These are phyloP conservation scores for Termitomyces eurrhizus DNA, from an alignment of 768 basidiomycete species.

Conservation along the genomic window DNA sequence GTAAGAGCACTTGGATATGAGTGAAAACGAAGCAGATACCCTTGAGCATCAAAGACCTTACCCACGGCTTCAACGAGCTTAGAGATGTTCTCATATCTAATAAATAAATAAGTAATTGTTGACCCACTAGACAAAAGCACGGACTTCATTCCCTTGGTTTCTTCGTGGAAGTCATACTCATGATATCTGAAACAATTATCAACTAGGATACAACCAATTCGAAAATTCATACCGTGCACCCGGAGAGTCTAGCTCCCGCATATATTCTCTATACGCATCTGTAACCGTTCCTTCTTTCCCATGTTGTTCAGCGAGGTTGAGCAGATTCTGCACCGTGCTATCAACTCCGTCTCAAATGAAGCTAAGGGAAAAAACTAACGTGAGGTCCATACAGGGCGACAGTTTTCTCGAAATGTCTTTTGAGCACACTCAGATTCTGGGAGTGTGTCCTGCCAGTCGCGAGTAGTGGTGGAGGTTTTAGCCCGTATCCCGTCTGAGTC, in stretches of 20 bases:
- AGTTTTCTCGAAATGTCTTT: conserved; percentile 68
- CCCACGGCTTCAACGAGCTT: conserved; percentile 71
- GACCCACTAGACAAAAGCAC: conserved; percentile 17
- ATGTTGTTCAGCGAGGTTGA: conserved; percentile 88
- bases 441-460: conserved; percentile 67
- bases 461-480: conserved; percentile 85
- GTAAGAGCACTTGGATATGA: conserved; percentile 5
- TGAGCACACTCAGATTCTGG: conserved; percentile 68
- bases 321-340: conserved; percentile 49
- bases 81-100: conserved; percentile 86
- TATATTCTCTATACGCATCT: conserved; percentile 68
- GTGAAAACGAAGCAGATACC: conserved; percentile 36
- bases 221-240: conserved; percentile 48
- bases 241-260: conserved; percentile 49
- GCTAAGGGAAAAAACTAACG: conserved; percentile 34
- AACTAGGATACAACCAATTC: not conserved
- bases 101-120: not conserved
- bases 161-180: conserved; percentile 91
- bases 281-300: conserved; percentile 87
- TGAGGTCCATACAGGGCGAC: conserved; percentile 73
- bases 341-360: not conserved
- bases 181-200: conserved; percentile 47
- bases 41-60: conserved; percentile 75
- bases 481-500: conserved; percentile 82
- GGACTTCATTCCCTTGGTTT: conserved; percentile 94